Evolutionary conservation across 2,329 filamentous ascomycete genomes (phyloP).

Genomic region (Talaromyces sp.): DNA sequence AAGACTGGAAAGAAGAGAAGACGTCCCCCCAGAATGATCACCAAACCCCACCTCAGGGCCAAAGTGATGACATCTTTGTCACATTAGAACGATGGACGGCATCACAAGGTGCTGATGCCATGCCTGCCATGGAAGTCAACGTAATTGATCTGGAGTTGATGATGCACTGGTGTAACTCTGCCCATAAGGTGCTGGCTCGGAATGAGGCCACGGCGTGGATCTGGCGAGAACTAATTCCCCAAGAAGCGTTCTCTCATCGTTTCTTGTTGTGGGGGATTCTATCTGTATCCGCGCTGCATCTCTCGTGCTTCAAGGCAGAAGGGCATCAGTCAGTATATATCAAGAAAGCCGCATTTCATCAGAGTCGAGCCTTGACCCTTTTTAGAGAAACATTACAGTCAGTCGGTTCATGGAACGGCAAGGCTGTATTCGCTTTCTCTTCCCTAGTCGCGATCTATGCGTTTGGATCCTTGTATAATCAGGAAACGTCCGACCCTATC

Average conservation of each 20-base stretch:
- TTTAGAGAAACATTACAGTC: slow-evolving; percentile 34
- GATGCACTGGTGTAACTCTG: slow-evolving; percentile 38
- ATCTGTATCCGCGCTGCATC: slow-evolving; percentile 34
- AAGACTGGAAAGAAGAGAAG: slow-evolving; percentile 9
- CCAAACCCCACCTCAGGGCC: not conserved
- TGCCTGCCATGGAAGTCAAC: slow-evolving; percentile 33
- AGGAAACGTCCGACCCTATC: slow-evolving; percentile 29
- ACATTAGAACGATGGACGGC: slow-evolving; percentile 13
- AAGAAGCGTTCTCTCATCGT: slow-evolving; percentile 33
- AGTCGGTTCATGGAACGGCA: slow-evolving; percentile 36
- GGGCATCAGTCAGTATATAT: slow-evolving; percentile 29
- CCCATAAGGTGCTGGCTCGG: slow-evolving; percentile 30
- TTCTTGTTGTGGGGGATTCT: slow-evolving; percentile 39
- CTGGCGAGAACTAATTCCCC: slow-evolving; percentile 32
- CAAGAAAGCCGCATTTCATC: slow-evolving; percentile 35
- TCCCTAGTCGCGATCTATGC: slow-evolving; percentile 38
- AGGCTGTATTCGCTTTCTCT: slow-evolving; percentile 41
- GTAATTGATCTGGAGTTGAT: slow-evolving; percentile 46
- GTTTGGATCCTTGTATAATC: slow-evolving; percentile 34
- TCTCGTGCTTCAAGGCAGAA: slow-evolving; percentile 31
- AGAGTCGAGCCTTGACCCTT: slow-evolving; percentile 32
- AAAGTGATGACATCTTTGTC: not conserved
- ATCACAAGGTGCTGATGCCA: slow-evolving; percentile 17
- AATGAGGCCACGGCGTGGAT: slow-evolving; percentile 31
- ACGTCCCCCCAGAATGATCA: not conserved